Percentiles rank a stretch among this genome's conserved stretches.
phyloP scores from a whole-genome alignment of 495 filamentous ascomycete genomes.

The Gamarada debralockiae region DNA sequence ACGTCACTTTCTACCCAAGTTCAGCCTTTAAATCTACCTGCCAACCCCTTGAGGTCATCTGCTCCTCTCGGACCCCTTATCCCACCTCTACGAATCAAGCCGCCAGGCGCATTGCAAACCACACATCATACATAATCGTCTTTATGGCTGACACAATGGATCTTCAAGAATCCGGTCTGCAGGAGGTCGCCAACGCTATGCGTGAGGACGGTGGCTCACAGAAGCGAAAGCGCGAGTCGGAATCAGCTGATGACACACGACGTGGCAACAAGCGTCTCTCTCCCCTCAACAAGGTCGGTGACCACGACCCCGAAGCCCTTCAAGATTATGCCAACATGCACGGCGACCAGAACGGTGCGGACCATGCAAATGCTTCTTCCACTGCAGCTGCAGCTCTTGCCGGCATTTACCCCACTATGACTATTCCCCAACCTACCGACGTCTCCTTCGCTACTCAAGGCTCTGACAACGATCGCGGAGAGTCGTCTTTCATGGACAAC shows the following conservation, averaged over 20 bases:
- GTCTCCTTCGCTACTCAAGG: slow-evolving; percentile 55
- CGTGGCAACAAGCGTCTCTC: slow-evolving; percentile 24
- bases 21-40: slow-evolving; percentile 23
- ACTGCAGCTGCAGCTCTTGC: slow-evolving; percentile 64
- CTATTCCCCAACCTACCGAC: slow-evolving; percentile 67
- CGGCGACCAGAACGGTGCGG: slow-evolving; percentile 42
- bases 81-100: slow-evolving; percentile 21
- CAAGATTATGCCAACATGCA: slow-evolving; percentile 47
- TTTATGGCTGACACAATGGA: slow-evolving; percentile 25
- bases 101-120: slow-evolving; percentile 13
- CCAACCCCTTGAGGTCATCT: slow-evolving; percentile 27
- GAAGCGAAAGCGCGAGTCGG: slow-evolving; percentile 26
- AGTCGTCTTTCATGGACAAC: slow-evolving; percentile 25
- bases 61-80: slow-evolving; percentile 13
- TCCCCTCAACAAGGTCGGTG: slow-evolving; percentile 13
- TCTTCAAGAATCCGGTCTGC: slow-evolving; percentile 23
- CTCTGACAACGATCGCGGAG: slow-evolving; percentile 25
- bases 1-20: slow-evolving; percentile 17
- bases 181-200: slow-evolving; percentile 27
- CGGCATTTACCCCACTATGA: slow-evolving; percentile 63
- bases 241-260: slow-evolving; percentile 26
- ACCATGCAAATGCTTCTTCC: slow-evolving; percentile 45
- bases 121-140: not conserved
- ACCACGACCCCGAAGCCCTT: slow-evolving; percentile 19
- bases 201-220: slow-evolving; percentile 21